Evolutionary conservation across 176 grass and related monocot genomes (phyloP).

Genomic region (Triticum aestivum): IWGSC_CS_RefSeq_v2.1 NC_057797.1:86145490-86145989

Average conservation of each 20-base stretch:
- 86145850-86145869: no score
- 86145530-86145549: constrained; percentile 33
- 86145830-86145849: background rate
- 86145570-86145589: constrained; percentile 13
- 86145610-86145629: background rate
- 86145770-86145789: background rate
- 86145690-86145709: background rate
- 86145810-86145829: background rate
- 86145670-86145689: background rate
- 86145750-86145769: background rate
- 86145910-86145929: no score
- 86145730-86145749: background rate
- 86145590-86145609: background rate
- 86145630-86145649: background rate
- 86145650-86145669: background rate
- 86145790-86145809: background rate
- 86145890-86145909: no score
- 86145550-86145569: constrained; percentile 22
- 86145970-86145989: background rate
- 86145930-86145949: no score
- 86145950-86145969: background rate
- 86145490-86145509: background rate
- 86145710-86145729: no score
- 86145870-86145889: no score
- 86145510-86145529: constrained; percentile 32